Conservation (phyloP, 345 rosid genomes). For the Citrus inodora region DNA sequence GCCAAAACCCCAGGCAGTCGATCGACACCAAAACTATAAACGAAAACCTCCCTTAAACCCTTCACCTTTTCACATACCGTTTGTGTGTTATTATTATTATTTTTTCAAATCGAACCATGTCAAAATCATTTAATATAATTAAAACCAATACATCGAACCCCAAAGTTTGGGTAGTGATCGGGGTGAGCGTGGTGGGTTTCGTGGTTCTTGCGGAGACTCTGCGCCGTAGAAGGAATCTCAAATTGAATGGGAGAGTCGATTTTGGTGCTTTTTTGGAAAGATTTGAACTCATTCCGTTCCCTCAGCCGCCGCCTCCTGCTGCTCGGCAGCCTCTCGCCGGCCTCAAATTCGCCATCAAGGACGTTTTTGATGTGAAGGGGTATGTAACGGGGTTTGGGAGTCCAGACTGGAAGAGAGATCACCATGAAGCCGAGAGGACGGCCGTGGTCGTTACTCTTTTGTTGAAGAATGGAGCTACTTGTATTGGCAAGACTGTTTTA, state of each 20-base stretch:
- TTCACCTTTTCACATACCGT: background rate
- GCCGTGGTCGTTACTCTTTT: constrained; percentile 67
- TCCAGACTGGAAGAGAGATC: constrained; percentile 80
- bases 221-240: constrained; percentile 49
- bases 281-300: constrained; percentile 65
- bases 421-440: constrained; percentile 63
- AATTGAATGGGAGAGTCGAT: constrained; percentile 37
- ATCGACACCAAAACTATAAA: no score
- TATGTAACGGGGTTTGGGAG: constrained; percentile 79
- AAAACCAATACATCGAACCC: constrained; percentile 54
- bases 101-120: constrained; percentile 24
- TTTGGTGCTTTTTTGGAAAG: constrained; percentile 78
- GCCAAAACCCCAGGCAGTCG: no score
- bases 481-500: constrained; percentile 85
- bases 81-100: no score
- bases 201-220: constrained; percentile 63
- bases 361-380: constrained; percentile 83
- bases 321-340: constrained; percentile 63
- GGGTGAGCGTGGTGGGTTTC: constrained; percentile 74
- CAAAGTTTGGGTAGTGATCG: constrained; percentile 73
- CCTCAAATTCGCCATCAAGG: constrained; percentile 75
- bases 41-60: background rate
- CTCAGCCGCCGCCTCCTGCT: constrained; percentile 92
- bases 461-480: constrained; percentile 82
- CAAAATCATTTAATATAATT: constrained; percentile 42